Conservation (phyloP, 495 filamentous ascomycete species). For the Bathelium albidoporum region DNA sequence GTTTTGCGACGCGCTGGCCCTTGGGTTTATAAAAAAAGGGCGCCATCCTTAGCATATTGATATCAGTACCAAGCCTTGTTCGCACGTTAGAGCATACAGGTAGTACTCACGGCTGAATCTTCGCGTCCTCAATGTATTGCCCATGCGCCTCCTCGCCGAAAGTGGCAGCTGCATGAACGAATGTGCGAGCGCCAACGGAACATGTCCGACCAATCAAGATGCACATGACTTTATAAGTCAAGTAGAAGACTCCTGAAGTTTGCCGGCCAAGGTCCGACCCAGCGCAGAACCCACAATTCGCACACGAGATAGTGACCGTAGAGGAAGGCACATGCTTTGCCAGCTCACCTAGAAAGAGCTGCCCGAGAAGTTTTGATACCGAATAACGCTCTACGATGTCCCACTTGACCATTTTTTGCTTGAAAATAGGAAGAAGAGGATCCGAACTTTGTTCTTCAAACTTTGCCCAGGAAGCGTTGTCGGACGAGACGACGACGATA, state of each 20-base stretch:
- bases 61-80: no score
- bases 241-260: background rate
- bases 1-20: no score
- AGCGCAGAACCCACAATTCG: constrained; percentile 25
- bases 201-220: background rate
- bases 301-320: constrained; percentile 39
- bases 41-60: no score
- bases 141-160: constrained; percentile 12
- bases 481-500: constrained; percentile 36
- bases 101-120: constrained; percentile 14
- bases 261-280: constrained; percentile 6
- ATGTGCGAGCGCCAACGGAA: constrained; percentile 6
- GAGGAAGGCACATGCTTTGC: constrained; percentile 34
- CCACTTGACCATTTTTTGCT: constrained; percentile 25
- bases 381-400: constrained; percentile 37
- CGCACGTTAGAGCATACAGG: no score
- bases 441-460: constrained; percentile 24
- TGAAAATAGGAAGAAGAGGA: constrained; percentile 37
- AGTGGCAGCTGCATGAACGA: constrained; percentile 7
- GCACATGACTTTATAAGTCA: background rate
- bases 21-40: no score
- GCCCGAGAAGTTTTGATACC: constrained; percentile 34
- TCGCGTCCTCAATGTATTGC: constrained; percentile 3
- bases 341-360: constrained; percentile 36
- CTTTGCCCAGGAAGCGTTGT: constrained; percentile 25